These are phyloP conservation scores for Colletotrichum sp. DNA, from an alignment of 2,329 filamentous ascomycete genomes.

Conservation along the genomic window DNA sequence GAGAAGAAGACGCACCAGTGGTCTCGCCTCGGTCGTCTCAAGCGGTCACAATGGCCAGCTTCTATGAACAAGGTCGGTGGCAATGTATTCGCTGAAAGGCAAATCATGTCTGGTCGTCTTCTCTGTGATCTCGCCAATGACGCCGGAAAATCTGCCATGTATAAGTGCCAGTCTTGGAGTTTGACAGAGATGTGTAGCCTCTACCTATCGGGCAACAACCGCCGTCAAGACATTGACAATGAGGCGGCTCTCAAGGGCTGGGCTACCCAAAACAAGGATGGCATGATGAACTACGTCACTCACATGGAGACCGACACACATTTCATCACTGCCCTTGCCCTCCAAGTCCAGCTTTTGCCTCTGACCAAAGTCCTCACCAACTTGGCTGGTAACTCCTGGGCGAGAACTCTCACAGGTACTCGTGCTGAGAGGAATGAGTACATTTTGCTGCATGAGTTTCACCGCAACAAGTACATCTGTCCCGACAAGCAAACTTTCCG, in stretches of 20 bases:
- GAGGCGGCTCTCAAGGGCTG: conserved; percentile 86
- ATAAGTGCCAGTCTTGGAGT: conserved; percentile 97
- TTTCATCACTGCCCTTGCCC: conserved; percentile 88
- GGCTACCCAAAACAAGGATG: conserved; percentile 78
- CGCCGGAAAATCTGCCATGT: conserved; percentile 95
- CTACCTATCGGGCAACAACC: conserved; percentile 76
- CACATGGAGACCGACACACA: conserved; percentile 96
- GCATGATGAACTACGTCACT: conserved; percentile 89
- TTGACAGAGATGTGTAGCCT: conserved; percentile 96
- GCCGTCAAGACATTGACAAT: conserved; percentile 84
- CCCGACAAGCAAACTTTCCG: conserved; percentile 91
- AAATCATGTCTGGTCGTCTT: conserved; percentile 85
- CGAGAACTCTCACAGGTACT: conserved; percentile 91
- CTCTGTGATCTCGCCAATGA: conserved; percentile 96
- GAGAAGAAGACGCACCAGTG: conserved; percentile 93
- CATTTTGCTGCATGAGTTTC: conserved; percentile 96
- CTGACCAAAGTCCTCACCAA: conserved; percentile 96
- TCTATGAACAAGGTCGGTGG: conserved; percentile 85
- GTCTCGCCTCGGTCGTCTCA: conserved; percentile 90
- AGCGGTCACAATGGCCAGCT: conserved; percentile 84
- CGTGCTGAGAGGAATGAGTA: conserved; percentile 98
- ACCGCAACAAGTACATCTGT: conserved; percentile 96
- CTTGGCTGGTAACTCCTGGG: conserved; percentile 97
- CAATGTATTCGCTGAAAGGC: conserved; percentile 91
- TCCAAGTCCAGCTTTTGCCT: conserved; percentile 90